Conservation (phyloP, 2,329 filamentous ascomycete genomes). For the Cadophora sp. region DNA sequence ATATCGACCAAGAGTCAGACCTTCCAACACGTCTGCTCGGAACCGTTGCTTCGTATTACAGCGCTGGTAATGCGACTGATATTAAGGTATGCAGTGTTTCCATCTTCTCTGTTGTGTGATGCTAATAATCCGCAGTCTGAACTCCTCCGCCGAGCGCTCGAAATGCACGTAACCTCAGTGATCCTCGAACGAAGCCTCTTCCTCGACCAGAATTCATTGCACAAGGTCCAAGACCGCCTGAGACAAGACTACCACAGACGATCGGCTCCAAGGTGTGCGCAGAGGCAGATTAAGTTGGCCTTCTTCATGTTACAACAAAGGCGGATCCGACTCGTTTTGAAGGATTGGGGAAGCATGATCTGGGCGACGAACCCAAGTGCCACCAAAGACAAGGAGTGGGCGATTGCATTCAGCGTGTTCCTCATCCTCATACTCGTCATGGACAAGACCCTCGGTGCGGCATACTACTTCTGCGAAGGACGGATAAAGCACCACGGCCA, state of each 20-base stretch:
- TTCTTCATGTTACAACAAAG: conserved; percentile 42
- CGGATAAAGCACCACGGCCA: conserved; percentile 37
- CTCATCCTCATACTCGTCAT: conserved; percentile 42
- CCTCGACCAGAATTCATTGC: conserved; percentile 39
- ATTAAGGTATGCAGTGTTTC: conserved; percentile 35
- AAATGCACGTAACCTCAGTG: conserved; percentile 42
- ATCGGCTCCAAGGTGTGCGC: conserved; percentile 40
- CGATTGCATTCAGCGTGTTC: conserved; percentile 42
- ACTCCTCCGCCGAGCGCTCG: conserved; percentile 41
- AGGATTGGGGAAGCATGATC: conserved; percentile 44
- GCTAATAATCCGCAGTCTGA: conserved; percentile 37
- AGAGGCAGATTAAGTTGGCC: conserved; percentile 44
- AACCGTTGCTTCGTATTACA: conserved; percentile 38
- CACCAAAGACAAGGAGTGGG: conserved; percentile 43
- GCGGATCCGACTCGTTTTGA: conserved; percentile 41
- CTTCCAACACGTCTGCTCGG: conserved; percentile 39
- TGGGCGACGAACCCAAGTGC: conserved; percentile 40
- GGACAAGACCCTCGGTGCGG: conserved; percentile 38
- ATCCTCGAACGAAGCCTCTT: conserved; percentile 43
- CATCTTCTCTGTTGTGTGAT: background rate
- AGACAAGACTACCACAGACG: conserved; percentile 36
- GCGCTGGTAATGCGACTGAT: conserved; percentile 31
- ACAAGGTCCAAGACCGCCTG: conserved; percentile 36
- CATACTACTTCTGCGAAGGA: conserved; percentile 38
- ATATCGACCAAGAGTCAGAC: conserved; percentile 38